phyloP scores from a whole-genome alignment of 805 yeast species.

The Soucietia sequanensis region DNA sequence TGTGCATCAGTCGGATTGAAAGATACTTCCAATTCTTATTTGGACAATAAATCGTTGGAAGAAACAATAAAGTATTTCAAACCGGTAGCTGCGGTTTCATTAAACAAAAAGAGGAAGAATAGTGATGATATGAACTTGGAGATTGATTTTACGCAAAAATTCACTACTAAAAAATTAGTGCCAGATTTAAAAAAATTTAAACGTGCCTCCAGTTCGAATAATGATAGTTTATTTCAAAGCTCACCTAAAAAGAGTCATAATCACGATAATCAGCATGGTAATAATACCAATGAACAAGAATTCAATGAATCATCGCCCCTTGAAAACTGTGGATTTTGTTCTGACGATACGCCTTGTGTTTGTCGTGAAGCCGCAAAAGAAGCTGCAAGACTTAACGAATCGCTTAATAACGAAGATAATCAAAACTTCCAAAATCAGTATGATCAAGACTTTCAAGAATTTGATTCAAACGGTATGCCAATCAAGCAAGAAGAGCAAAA shows the following conservation, averaged over 20 bases:
- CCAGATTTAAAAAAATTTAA: slow-evolving; percentile 37
- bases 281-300: too few species aligned
- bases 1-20: slow-evolving; percentile 56
- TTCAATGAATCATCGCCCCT: slow-evolving; percentile 49
- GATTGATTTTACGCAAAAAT: slow-evolving; percentile 56
- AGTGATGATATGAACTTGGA: slow-evolving; percentile 26
- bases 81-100: slow-evolving; percentile 68
- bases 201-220: slow-evolving; percentile 6
- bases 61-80: slow-evolving; percentile 43
- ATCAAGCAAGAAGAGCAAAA: slow-evolving; percentile 11
- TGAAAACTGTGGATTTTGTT: slow-evolving; percentile 91
- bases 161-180: slow-evolving; percentile 32
- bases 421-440: not conserved
- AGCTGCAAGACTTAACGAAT: slow-evolving; percentile 37
- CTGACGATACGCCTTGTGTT: slow-evolving; percentile 88
- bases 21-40: slow-evolving; percentile 6
- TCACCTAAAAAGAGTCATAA: slow-evolving; percentile 8
- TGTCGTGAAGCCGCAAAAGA: slow-evolving; percentile 76
- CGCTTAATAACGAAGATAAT: slow-evolving; percentile 15
- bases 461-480: not conserved
- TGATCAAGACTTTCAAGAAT: too few species aligned
- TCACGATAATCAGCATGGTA: slow-evolving; percentile 2
- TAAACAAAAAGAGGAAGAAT: slow-evolving; percentile 37
- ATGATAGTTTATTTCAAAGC: slow-evolving; percentile 4
- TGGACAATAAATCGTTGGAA: slow-evolving; percentile 17